Evolutionary conservation across 768 basidiomycete genomes (phyloP), one percentile per base, ranked within the genome.

Genomic region (Suillus sp.): DNA sequence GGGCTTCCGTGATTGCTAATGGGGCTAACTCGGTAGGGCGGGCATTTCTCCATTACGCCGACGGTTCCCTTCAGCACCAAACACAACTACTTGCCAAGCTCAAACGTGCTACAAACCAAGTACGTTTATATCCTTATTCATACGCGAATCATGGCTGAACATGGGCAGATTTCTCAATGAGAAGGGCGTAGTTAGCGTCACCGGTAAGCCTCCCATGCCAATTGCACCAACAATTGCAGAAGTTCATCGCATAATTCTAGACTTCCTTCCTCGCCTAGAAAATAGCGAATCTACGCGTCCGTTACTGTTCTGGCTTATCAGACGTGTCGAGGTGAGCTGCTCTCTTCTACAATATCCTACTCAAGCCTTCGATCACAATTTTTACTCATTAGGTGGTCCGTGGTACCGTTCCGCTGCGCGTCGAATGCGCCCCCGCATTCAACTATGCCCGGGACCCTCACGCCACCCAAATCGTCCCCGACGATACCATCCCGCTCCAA

Each of bases 361-460:
- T 51, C 35, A 13, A 42, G 2, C 10, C 9, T 64, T 3, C 58
- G 16, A 20, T 48, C 25, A 8, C 32, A 42, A n/a, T 48, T 11
- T 58, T 51, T 13, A 0, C 50, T 35, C 14, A 66, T 6, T 74
- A 91, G 80, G 90, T 93, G 64, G 86, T 98, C 67, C 90, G 96
- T 20, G 96, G 96, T 1, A 83, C 72, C 8, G 79, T 97, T 37
- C 88, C 92, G 0, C 80, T 96, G 60, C 82, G 86, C 62, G 83
- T 98, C 75, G 93, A 99, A 78, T 95, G 93, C 69, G 94, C 93
- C 0, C 96, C 96, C 0, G 96, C 95, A 0, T 99, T 99, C 86
- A 90, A 97, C 75, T 99, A 99, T 69, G 95, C 94, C 0, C 83
- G 91, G 14, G 83, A 87, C 55, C 56, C 80, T 2, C 96, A 99